These are phyloP conservation scores for Pyrrhoderma lamaoense DNA, from an alignment of 1,284 basidiomycete species.

Conservation along the genomic window DNA sequence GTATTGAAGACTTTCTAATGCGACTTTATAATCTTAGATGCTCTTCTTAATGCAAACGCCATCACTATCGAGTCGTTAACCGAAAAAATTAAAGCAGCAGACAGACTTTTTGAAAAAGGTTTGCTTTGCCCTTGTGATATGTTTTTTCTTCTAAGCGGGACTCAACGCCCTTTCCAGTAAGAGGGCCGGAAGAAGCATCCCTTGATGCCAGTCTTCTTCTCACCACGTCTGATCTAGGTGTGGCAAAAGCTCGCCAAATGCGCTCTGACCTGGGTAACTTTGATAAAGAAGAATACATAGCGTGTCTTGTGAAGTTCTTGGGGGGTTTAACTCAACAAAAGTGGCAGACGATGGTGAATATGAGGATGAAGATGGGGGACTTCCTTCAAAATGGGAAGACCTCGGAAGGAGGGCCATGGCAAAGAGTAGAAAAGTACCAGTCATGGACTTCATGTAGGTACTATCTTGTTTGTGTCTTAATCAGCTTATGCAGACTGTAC, in stretches of 20 bases:
- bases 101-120: constrained; percentile 59
- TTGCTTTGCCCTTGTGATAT: constrained; percentile 3
- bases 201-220: constrained; percentile 71
- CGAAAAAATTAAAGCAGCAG: constrained; percentile 45
- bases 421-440: constrained; percentile 66
- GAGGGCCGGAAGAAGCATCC: constrained; percentile 72
- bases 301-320: constrained; percentile 64
- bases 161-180: constrained; percentile 40
- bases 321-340: constrained; percentile 49
- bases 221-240: constrained; percentile 60
- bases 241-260: constrained; percentile 79
- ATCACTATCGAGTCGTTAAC: constrained; percentile 49
- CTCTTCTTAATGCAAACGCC: constrained; percentile 42
- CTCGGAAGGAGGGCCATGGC: constrained; percentile 68
- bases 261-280: constrained; percentile 76
- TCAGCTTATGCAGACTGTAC: background rate
- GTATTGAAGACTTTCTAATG: background rate
- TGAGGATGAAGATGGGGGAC: constrained; percentile 32
- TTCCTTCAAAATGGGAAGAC: constrained; percentile 60
- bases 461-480: background rate
- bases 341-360: constrained; percentile 34
- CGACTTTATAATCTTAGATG: constrained; percentile 18
- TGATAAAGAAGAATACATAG: constrained; percentile 77
- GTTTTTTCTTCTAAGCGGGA: background rate
- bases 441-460: constrained; percentile 72